Conservation (phyloP, 2,329 filamentous ascomycete genomes). For the Fusarium torreyae region DNA sequence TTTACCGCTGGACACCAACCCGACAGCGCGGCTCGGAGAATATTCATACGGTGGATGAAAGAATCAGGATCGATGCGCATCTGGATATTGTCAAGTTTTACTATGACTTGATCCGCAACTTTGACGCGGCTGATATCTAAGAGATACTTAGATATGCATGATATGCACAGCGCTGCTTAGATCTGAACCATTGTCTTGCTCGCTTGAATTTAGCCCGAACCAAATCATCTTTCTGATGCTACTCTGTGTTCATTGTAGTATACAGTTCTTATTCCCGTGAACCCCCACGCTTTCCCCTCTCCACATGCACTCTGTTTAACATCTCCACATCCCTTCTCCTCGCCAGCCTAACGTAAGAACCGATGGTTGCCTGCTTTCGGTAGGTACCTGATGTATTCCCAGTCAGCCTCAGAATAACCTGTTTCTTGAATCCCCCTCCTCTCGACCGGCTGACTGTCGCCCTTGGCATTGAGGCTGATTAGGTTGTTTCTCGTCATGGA, state of each 20-base stretch:
- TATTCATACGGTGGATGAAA: conserved; percentile 62
- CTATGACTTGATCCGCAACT: conserved; percentile 61
- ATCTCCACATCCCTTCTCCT: conserved; percentile 3
- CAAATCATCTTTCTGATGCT: neutral
- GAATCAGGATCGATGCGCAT: conserved; percentile 57
- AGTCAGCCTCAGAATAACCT: conserved; percentile 16
- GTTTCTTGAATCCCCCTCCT: neutral
- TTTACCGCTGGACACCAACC: conserved; percentile 62
- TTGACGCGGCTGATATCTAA: conserved; percentile 57
- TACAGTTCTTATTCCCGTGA: neutral
- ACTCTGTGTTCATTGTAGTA: conserved; percentile 14
- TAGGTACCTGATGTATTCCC: neutral
- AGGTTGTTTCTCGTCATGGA: neutral
- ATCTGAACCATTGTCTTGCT: neutral
- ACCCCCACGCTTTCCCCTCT: conserved; percentile 34
- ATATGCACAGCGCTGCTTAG: neutral
- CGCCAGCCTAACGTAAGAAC: neutral
- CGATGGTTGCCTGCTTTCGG: conserved; percentile 15
- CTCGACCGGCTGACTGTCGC: conserved; percentile 4
- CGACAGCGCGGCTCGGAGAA: conserved; percentile 44
- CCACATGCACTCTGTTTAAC: neutral
- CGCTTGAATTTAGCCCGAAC: neutral
- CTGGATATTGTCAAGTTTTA: conserved; percentile 61
- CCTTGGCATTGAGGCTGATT: neutral
- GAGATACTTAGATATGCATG: neutral